These are phyloP conservation scores for Gossypium lobatum DNA, from an alignment of 441 rosid species.

Conservation along the genomic window DNA sequence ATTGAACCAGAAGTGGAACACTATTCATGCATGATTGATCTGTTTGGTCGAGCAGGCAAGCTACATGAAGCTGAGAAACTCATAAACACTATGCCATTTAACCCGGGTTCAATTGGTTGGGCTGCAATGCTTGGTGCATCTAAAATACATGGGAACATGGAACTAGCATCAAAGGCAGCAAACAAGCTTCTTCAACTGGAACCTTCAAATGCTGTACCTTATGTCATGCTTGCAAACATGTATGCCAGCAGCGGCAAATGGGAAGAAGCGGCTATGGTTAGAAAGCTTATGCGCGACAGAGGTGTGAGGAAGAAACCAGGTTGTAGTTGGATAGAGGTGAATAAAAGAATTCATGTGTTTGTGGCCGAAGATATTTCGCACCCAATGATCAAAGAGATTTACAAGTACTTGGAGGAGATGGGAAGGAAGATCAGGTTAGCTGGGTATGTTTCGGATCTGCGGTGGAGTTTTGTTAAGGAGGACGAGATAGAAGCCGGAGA, in stretches of 20 bases:
- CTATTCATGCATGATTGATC: slow-evolving; percentile 84
- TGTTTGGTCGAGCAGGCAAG: slow-evolving; percentile 78
- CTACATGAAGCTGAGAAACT: slow-evolving; percentile 66
- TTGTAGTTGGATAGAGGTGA: slow-evolving; percentile 84
- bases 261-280: slow-evolving; percentile 57
- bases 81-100: slow-evolving; percentile 62
- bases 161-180: slow-evolving; percentile 66
- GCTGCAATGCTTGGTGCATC: slow-evolving; percentile 78
- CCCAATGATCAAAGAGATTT: slow-evolving; percentile 58
- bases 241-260: slow-evolving; percentile 54
- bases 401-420: slow-evolving; percentile 56
- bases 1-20: slow-evolving; percentile 85
- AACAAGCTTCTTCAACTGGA: slow-evolving; percentile 37
- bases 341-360: slow-evolving; percentile 54
- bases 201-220: slow-evolving; percentile 71
- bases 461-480: slow-evolving; percentile 64
- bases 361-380: slow-evolving; percentile 82
- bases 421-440: slow-evolving; percentile 45
- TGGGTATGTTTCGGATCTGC: slow-evolving; percentile 70
- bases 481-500: slow-evolving; percentile 48
- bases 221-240: slow-evolving; percentile 77
- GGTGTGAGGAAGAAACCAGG: slow-evolving; percentile 81
- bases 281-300: slow-evolving; percentile 69
- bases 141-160: slow-evolving; percentile 58
- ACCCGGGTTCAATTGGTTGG: slow-evolving; percentile 62